Evolutionary conservation across 1,284 basidiomycete species (phyloP), one percentile per base, ranked within the genome.

Genomic region (Boletus semigastroideus): DNA sequence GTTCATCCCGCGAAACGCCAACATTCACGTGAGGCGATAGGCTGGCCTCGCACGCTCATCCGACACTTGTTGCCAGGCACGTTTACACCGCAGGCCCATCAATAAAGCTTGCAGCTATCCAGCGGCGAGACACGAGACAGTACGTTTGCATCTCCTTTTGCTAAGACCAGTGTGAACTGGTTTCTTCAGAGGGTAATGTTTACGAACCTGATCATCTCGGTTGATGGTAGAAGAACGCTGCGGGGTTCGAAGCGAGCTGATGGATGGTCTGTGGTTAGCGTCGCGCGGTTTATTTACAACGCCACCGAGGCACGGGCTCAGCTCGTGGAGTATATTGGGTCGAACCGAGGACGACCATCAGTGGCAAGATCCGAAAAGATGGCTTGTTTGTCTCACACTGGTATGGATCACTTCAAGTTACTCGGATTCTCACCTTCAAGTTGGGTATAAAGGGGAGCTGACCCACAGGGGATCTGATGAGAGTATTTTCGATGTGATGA

Each of bases 161-260:
- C 46, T 49, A 48, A 49, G 22, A 55, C 42, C 36, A 46, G 34
- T 48, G 22, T 45, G 30, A 17, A 59, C 38, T 44, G 20, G 28
- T 45, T 45, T 19, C 39, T 49, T 36, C 41, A 52, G 42, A 50
- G 17, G 41, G 43, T 53, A 36, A 57, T 34, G 31, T 45, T 56
- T 46, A 20, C 40, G 44, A 48, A 57, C 59, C 2, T 42, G 57
- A 52, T 62, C 37, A 60, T 34, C 28, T 66, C 49, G 52, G 37
- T 53, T 59, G 58, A 49, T 42, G 48, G 54, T 40, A 64, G 42
- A 53, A 61, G 65, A 64, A 62, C 63, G 61, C 53, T 54, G 54
- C 47, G 61, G 64, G 62, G 61, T 62, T 48, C 65, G 41, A 62
- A 67, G 46, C 39, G 28, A 25, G 41, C 13, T 40, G 30, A 40